These are phyloP conservation scores for Fusarium multiceps DNA, from an alignment of 2,329 filamentous ascomycete genomes.

Conservation along the genomic window DNA sequence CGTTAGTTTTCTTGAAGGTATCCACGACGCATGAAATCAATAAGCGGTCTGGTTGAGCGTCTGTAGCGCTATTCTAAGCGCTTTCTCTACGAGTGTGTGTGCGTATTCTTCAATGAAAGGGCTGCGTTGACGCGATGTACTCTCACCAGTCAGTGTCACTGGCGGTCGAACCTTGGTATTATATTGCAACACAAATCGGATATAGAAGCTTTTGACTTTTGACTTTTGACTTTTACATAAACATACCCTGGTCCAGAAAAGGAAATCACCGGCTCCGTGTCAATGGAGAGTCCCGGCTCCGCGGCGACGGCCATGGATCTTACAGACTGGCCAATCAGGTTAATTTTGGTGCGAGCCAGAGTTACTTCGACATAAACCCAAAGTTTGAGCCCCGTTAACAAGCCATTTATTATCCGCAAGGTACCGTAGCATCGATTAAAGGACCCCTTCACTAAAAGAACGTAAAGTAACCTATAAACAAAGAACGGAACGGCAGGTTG, in stretches of 20 bases:
- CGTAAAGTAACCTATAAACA: neutral
- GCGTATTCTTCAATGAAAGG: conserved; percentile 8
- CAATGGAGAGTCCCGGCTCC: conserved; percentile 28
- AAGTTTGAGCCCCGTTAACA: neutral
- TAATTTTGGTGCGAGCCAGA: neutral
- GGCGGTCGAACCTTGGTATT: neutral
- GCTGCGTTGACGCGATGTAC: conserved; percentile 21
- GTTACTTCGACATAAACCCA: neutral
- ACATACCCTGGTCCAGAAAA: neutral
- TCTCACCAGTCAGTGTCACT: neutral
- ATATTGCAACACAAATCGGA: conserved; percentile 4
- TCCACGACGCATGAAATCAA: conserved; percentile 9
- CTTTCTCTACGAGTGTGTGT: neutral
- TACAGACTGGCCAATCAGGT: neutral
- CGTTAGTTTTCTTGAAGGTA: neutral
- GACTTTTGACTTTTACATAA: neutral
- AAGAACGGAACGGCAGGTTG: neutral
- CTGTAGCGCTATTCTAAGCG: conserved; percentile 32
- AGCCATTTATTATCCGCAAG: neutral
- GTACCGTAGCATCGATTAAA: neutral
- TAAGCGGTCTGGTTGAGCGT: conserved; percentile 9
- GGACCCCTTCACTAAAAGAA: neutral
- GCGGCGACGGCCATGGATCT: conserved; percentile 3
- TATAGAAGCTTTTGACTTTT: neutral
- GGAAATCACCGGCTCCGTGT: conserved; percentile 31